These are phyloP conservation scores for Fusarium mangiferae DNA, from an alignment of 2,329 filamentous ascomycete genomes.

Conservation along the genomic window DNA sequence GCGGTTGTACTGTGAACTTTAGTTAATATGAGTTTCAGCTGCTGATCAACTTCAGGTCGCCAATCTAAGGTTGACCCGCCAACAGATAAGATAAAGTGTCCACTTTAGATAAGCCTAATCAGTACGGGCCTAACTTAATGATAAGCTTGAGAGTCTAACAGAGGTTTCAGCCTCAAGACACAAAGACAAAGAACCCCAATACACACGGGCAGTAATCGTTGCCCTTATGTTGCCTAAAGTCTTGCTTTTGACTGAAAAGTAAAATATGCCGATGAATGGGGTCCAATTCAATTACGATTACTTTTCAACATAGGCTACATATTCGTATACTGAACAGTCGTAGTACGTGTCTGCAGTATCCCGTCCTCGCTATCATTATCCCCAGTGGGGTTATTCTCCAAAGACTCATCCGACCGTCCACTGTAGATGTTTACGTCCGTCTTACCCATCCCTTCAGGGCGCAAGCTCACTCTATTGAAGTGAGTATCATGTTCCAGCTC, in stretches of 20 bases:
- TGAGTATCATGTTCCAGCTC: slow-evolving; percentile 5
- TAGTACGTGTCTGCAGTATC: slow-evolving; percentile 2
- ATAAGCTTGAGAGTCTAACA: no score
- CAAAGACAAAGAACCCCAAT: no score
- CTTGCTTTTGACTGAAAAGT: background rate
- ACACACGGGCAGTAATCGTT: no score
- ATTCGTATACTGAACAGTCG: background rate
- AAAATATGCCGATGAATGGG: accelerated
- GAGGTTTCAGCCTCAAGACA: no score
- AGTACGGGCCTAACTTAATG: no score
- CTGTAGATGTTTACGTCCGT: slow-evolving; percentile 2
- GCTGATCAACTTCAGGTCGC: background rate
- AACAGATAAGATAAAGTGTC: background rate
- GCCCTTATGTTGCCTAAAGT: accelerated
- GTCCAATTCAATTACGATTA: background rate
- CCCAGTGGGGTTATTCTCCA: background rate
- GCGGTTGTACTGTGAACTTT: background rate
- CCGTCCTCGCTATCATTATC: slow-evolving; percentile 14
- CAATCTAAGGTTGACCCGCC: background rate
- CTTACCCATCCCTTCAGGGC: background rate
- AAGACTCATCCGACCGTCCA: background rate
- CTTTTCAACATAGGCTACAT: background rate
- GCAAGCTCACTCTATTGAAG: background rate
- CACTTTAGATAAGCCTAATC: background rate
- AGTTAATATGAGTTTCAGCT: background rate